Base-by-base conservation (phyloP, 768 basidiomycete genomes). In the Crucibulum laeve region DNA sequence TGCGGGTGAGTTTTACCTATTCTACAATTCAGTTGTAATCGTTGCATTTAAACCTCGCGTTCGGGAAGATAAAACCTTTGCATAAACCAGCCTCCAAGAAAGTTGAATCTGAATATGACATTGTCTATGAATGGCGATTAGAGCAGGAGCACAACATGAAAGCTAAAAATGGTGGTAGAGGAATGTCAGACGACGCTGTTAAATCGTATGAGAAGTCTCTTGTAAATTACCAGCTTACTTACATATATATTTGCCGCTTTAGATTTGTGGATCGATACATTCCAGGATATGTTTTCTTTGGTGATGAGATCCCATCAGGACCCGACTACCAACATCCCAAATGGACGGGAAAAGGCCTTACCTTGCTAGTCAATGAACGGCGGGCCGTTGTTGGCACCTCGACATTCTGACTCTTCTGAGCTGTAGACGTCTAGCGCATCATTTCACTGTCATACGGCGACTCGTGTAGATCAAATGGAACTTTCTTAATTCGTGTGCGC, bases 211-310 rank as follows among this genome's bases (percentile, higher is more conserved):
- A 74, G 73, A 49, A 35, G 62, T 57, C 40, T 33, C 39, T 37
- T n/a, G 19, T 43, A 26, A 22, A 23, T 36, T 24, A 25, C 35
- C 21, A 21, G 34, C 19, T 34, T 11, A 25, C 25, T 23, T 28
- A 19, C n/a, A 25, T 32, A 42, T 34, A 42, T 25, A 32, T 41
- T 21, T 41, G 17, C 22, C 28, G 36, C 32, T 19, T 25, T 55
- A 91, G 87, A 25, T 95, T 95, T 57, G 81, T 94, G 4, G 87
- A 92, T 61, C 82, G 94, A 3, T 96, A 96, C 61, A 92, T 97
- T 52, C 93, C 93, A 1, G 90, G 87, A 3, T 97, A 96, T 56
- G 81, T 95, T 47, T 85, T 94, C 58, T 97, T 88, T 55, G 80
- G 75, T 3, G 77, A 79, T 17, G 79, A 8, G 2, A 18, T 56